These are phyloP conservation scores for Tetradesmus lagerheimii DNA, from an alignment of 139 green algal species.

Conservation along the genomic window DNA sequence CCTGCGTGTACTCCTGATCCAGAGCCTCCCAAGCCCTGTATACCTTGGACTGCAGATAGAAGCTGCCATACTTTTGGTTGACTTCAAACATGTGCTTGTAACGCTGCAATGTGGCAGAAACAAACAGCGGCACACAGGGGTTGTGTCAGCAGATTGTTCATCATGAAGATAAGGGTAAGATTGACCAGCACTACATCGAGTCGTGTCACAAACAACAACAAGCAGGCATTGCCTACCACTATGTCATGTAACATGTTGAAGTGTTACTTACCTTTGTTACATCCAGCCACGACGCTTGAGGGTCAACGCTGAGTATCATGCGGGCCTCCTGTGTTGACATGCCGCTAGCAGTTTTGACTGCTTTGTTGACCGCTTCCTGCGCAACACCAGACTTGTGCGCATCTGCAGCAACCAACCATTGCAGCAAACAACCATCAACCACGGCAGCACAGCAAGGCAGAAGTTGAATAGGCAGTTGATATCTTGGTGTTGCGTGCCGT, in stretches of 20 bases:
- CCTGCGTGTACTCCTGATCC: constrained; percentile 55
- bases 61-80: constrained; percentile 92
- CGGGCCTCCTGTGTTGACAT: constrained; percentile 86
- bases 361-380: constrained; percentile 69
- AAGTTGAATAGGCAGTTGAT: no score
- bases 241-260: not conserved
- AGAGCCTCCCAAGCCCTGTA: constrained; percentile 69
- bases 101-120: constrained; percentile 48
- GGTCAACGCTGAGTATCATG: constrained; percentile 80
- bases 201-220: no score
- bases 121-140: not conserved
- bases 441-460: not conserved
- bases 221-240: no score
- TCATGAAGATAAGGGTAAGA: no score
- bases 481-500: not conserved
- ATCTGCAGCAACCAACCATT: constrained; percentile 69
- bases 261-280: constrained; percentile 78
- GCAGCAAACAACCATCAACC: not conserved
- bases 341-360: not conserved
- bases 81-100: constrained; percentile 87
- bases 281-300: constrained; percentile 73
- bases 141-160: no score
- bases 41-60: constrained; percentile 95
- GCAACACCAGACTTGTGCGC: constrained; percentile 81
- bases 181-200: no score